A percentile compares a stretch with the other conserved stretches of the same genome.
Conservation (phyloP, 2,329 filamentous ascomycete genomes). For the Amauroascus verrucosus region DNA sequence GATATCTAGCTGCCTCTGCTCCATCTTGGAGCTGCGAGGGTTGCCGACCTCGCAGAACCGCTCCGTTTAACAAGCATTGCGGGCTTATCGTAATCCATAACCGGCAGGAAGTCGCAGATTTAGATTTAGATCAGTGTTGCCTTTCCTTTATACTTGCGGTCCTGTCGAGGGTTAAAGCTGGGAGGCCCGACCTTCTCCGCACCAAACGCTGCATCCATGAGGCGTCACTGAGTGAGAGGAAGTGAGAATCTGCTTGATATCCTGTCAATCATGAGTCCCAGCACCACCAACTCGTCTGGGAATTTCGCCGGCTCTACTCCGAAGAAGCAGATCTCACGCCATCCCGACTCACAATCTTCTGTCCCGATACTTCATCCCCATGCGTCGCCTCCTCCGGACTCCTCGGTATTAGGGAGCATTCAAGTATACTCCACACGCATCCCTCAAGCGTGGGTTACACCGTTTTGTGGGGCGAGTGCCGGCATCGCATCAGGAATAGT, state of each 20-base stretch:
- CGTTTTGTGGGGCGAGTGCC: conserved; percentile 74
- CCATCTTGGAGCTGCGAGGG: conserved; percentile 23
- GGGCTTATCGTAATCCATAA: background rate
- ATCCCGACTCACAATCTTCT: conserved; percentile 16
- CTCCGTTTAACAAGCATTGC: conserved; percentile 18
- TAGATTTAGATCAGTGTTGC: background rate
- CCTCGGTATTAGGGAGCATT: conserved; percentile 27
- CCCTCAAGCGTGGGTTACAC: conserved; percentile 57
- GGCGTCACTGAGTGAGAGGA: conserved; percentile 33
- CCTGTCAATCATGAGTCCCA: conserved; percentile 37
- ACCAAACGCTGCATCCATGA: conserved; percentile 33
- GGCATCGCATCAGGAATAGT: conserved; percentile 90
- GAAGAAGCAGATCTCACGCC: conserved; percentile 17
- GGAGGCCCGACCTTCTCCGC: conserved; percentile 6
- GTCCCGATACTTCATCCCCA: conserved; percentile 21
- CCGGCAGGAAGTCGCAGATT: background rate
- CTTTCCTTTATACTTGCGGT: background rate
- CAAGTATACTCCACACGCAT: conserved; percentile 39
- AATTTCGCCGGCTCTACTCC: conserved; percentile 25
- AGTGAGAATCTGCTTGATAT: conserved; percentile 30
- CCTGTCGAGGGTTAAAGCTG: background rate
- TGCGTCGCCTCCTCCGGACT: conserved; percentile 23
- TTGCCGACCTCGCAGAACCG: conserved; percentile 21
- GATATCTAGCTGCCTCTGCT: conserved; percentile 21
- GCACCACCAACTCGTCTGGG: conserved; percentile 32